Base-by-base conservation (phyloP, 345 rosid genomes). In the Erysimum cheiranthoides region DNA sequence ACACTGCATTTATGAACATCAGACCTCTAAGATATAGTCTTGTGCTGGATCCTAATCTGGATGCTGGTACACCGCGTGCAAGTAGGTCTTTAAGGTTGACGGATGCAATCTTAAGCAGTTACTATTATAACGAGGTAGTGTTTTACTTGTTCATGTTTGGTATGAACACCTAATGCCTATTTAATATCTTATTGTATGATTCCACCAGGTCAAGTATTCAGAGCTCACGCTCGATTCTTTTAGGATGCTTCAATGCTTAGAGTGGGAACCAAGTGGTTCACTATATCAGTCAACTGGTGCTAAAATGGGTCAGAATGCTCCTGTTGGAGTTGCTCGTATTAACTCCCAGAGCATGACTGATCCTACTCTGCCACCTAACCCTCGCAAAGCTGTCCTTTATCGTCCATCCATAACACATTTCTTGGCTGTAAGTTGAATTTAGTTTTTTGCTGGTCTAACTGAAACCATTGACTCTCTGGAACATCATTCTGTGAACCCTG, bases 191-290 rank as follows among this genome's bases (percentile, higher is more conserved):
- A 70, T 64, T 61, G 45, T 50, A 6, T 75, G 66, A 8, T 51
- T 71, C 65, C 56, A 21, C 59, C 88, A 94, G 97, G 89, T 92
- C 79, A 94, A 94, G 85, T 92, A 84, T 85, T 94, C 97, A 2
- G 98, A 94, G 92, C 95, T 94, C 78, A 90, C 96, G 3, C 82
- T 94, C 32, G 97, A 94, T 81, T 79, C 95, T 18, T 94, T 90
- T 73, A 89, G 98, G 90, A 92, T 94, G 95, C 96, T 94, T 82
- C 98, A 94, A 63, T 89, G 93, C 85, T 69, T 94, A 75, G 98
- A 94, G 77, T 94, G 98, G 98, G 98, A 94, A 76, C 97, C 96
- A 21, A 87, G 93, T 75, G 98, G 98, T 81, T 86, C 96, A 54
- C 84, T 94, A 73, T 94, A 85, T 79, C 87, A 84, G 77, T 66